Evolutionary conservation across 306 rosid species (phyloP), one percentile per base, ranked within the genome.

Genomic region (Quercus alba): DNA sequence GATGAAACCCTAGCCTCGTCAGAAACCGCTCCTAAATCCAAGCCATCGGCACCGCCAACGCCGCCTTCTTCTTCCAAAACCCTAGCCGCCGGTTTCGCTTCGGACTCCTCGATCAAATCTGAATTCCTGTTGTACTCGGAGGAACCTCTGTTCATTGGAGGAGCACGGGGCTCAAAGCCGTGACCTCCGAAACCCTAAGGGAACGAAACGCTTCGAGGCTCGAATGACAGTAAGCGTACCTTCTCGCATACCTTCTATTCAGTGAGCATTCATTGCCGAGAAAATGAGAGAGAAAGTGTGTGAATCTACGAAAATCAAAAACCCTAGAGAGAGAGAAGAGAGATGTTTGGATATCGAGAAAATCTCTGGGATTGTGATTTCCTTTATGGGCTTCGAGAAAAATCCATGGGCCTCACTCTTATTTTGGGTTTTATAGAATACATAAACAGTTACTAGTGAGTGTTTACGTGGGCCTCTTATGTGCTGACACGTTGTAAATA

Each of bases 1-100:
- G 85, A 67, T 33, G 84, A 82, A 83, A 82, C 85, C 88, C 87
- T 70, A 77, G 70, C 85, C 74, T 82, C 78, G 7, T 76, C 62
- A 41, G 77, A 46, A 74, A 28, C 75, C 56, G 66, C 20, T 21
- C 70, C 25, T 26, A 46, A 73, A 74, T 49, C 75, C 7, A 82
- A 75, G 70, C 13, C 17, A 5, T 67, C 64, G 56, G 58, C 74
- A 11, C 69, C 88, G n/a, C 54, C 81, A 58, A 84, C 30, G 75
- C 76, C 70, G 28, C 41, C 86, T 20, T 28, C 82, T 11, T 61
- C 80, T n/a, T 71, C 85, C 7, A 80, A 56, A 73, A 75, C 81
- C 75, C 78, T 64, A 15, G 20, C 78, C 46, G 46, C 46, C 46
- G 46, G 46, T 74, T 80, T 81, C 57, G 72, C 62, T 55, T 5